These are phyloP conservation scores for Ilyonectria destructans DNA, from an alignment of 2,329 filamentous ascomycete species.

Conservation along the genomic window DNA sequence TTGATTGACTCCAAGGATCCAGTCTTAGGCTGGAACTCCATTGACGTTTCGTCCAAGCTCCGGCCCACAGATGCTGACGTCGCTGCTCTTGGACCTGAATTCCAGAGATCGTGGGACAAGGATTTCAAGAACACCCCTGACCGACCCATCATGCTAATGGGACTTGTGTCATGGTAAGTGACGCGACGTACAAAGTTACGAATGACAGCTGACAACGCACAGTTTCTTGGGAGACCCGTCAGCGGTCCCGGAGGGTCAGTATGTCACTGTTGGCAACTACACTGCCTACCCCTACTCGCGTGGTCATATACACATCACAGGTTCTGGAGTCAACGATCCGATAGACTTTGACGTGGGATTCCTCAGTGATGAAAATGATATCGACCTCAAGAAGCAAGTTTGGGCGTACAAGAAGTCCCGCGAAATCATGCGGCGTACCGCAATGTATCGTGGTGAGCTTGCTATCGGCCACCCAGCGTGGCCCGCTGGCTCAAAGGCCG, in stretches of 20 bases:
- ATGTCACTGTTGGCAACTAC: conserved; percentile 63
- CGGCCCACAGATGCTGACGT: conserved; percentile 70
- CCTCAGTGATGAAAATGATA: conserved; percentile 69
- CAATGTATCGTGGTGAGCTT: conserved; percentile 67
- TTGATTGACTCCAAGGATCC: conserved; percentile 47
- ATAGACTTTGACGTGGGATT: conserved; percentile 73
- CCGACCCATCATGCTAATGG: conserved; percentile 65
- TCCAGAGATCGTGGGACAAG: conserved; percentile 67
- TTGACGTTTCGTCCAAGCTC: conserved; percentile 71
- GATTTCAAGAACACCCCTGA: conserved; percentile 64
- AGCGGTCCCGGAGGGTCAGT: conserved; percentile 60
- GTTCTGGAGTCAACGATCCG: conserved; percentile 58
- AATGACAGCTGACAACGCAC: conserved; percentile 31
- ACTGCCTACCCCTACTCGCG: conserved; percentile 55
- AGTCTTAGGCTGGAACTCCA: conserved; percentile 67
- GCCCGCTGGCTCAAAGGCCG: conserved; percentile 58
- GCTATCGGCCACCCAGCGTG: conserved; percentile 63
- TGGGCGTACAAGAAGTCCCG: conserved; percentile 78
- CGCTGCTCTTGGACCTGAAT: conserved; percentile 66
- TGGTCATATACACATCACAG: conserved; percentile 70
- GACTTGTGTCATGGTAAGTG: conserved; percentile 39
- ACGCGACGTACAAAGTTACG: background rate
- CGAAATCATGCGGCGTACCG: conserved; percentile 72
- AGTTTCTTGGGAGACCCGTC: conserved; percentile 57
- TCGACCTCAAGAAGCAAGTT: conserved; percentile 74